These are phyloP conservation scores for Protomyces arabidopsidicola DNA, from an alignment of 1,139 yeast genomes.

Conservation along the genomic window DNA sequence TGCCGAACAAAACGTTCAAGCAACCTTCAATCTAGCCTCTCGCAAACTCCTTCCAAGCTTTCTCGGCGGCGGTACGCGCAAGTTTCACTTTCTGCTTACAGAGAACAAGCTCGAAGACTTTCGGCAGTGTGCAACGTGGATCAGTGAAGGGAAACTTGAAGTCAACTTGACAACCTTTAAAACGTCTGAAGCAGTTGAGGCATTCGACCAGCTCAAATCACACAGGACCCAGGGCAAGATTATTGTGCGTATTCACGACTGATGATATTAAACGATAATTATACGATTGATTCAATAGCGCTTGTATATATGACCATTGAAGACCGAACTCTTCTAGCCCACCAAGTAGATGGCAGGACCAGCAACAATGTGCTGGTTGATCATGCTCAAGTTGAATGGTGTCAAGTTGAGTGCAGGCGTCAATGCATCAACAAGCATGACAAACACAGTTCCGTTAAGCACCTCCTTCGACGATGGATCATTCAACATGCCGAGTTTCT, in stretches of 20 bases:
- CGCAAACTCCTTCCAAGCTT: slow-evolving; percentile 18
- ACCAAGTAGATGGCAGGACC: slow-evolving; percentile 31
- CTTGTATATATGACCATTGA: too few relatives aligned
- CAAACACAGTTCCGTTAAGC: slow-evolving; percentile 30
- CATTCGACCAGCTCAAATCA: slow-evolving; percentile 15
- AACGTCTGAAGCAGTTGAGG: slow-evolving; percentile 8
- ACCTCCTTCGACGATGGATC: slow-evolving; percentile 18
- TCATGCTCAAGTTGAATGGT: slow-evolving; percentile 27
- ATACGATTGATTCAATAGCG: too few relatives aligned
- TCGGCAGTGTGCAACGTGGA: slow-evolving; percentile 8
- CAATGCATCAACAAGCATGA: slow-evolving; percentile 28
- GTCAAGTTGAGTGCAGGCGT: slow-evolving; percentile 27
- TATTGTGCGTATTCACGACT: slow-evolving; percentile 6
- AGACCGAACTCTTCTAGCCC: too few relatives aligned
- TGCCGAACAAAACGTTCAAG: not conserved
- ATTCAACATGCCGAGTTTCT: slow-evolving; percentile 5
- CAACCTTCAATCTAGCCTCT: not conserved
- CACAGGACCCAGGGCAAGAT: slow-evolving; percentile 20
- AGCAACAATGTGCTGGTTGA: slow-evolving; percentile 31
- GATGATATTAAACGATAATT: not conserved
- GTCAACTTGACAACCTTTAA: slow-evolving; percentile 10
- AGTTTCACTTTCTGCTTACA: slow-evolving; percentile 2
- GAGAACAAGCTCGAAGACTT: slow-evolving; percentile 2
- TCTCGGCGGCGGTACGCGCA: slow-evolving; percentile 25
- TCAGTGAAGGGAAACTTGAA: slow-evolving; percentile 9